These are phyloP conservation scores for Termitomyces sp. DNA, from an alignment of 768 basidiomycete genomes.

Conservation along the genomic window DNA sequence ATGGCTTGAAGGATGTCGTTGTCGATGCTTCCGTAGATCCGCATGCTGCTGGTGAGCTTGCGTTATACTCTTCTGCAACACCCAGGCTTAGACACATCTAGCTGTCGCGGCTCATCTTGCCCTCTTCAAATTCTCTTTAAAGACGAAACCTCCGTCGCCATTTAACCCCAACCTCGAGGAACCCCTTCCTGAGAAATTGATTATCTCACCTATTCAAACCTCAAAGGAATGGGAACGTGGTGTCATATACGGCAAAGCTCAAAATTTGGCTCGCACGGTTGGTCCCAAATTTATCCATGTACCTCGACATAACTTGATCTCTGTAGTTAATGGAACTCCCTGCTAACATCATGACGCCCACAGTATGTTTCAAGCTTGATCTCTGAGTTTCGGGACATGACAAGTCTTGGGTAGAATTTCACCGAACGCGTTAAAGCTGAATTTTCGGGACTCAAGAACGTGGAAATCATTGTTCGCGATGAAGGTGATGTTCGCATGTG, in stretches of 20 bases:
- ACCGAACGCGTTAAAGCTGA: constrained; percentile 63
- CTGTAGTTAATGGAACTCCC: constrained; percentile 76
- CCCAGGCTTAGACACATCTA: constrained; percentile 15
- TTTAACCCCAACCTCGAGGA: constrained; percentile 59
- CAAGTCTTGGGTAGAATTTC: constrained; percentile 42
- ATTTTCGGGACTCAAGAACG: constrained; percentile 60
- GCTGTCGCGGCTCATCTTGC: constrained; percentile 79
- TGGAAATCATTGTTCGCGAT: constrained; percentile 66
- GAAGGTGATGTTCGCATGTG: constrained; percentile 42
- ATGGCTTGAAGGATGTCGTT: constrained; percentile 54
- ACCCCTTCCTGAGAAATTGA: constrained; percentile 42
- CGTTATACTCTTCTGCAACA: not conserved
- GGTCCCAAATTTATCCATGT: constrained; percentile 11
- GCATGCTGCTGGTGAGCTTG: constrained; percentile 65
- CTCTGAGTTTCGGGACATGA: not conserved
- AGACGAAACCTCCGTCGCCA: constrained; percentile 61
- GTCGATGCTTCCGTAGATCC: constrained; percentile 65
- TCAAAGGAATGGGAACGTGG: constrained; percentile 71
- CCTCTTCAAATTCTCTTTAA: constrained; percentile 69
- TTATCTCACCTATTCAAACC: constrained; percentile 36
- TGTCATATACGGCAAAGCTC: constrained; percentile 65
- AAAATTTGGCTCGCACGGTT: constrained; percentile 78
- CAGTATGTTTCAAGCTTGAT: constrained; percentile 33
- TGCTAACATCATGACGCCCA: constrained; percentile 82
- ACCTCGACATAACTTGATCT: not conserved